Conservation (phyloP, 176 grass and related monocot genomes). For the Oryza punctata region DNA sequence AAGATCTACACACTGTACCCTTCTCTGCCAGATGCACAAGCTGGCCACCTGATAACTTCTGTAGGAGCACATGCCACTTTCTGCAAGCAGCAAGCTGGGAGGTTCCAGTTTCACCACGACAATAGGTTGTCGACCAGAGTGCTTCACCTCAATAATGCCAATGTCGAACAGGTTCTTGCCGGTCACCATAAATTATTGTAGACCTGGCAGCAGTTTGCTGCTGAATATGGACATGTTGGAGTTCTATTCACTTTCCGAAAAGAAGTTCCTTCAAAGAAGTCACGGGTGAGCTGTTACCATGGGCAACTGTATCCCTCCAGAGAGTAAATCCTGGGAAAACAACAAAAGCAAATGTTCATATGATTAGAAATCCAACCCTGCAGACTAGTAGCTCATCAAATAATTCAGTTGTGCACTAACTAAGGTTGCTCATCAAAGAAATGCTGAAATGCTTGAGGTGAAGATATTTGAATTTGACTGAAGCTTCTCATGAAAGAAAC, state of each 20-base stretch:
- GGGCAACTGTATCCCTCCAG: constrained; percentile 68
- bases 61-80: constrained; percentile 39
- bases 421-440: not conserved
- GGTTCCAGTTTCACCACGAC: constrained; percentile 15
- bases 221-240: not conserved
- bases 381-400: not conserved
- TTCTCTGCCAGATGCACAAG: constrained; percentile 38
- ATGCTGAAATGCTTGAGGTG: not conserved
- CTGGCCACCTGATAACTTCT: constrained; percentile 34
- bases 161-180: constrained; percentile 16
- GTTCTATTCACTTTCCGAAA: constrained; percentile 51
- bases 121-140: not conserved
- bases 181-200: constrained; percentile 27
- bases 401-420: not conserved
- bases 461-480: not conserved
- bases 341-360: not conserved
- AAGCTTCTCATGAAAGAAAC: not conserved
- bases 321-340: constrained; percentile 67
- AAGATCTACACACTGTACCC: constrained; percentile 27
- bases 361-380: not conserved
- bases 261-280: constrained; percentile 78
- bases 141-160: constrained; percentile 30
- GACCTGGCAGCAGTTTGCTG: constrained; percentile 12
- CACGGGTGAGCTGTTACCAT: constrained; percentile 70
- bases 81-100: not conserved